Percentiles rank a stretch among this genome's conserved stretches.
Conservation (phyloP, 352 stramenopile genomes). For the Blastocystis sp. region DNA sequence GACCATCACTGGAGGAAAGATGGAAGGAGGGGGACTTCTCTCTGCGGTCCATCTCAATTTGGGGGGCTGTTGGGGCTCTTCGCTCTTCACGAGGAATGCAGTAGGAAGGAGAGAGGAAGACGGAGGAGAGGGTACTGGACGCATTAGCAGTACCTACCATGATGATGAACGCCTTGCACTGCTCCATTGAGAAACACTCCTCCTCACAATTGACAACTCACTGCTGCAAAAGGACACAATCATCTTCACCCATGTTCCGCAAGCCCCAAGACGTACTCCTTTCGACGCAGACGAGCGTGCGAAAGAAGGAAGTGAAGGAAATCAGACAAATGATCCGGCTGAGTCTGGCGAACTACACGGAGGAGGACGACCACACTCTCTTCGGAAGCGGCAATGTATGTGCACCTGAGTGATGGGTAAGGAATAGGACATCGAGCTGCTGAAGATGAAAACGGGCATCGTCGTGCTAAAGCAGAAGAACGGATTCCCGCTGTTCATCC, state of each 20-base stretch:
- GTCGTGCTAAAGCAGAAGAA: constrained; percentile 28
- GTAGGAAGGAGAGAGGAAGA: no score
- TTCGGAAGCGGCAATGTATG: constrained; percentile 28
- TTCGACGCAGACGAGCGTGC: constrained; percentile 17
- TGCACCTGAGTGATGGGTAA: background rate
- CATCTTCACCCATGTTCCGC: constrained; percentile 19
- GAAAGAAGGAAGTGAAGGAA: constrained; percentile 69
- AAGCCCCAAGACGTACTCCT: constrained; percentile 37
- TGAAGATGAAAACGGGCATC: constrained; percentile 18
- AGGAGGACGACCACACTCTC: background rate
- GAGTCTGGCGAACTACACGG: constrained; percentile 33
- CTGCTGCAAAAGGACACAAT: background rate
- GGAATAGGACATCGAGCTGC: constrained; percentile 35
- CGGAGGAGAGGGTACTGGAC: no score
- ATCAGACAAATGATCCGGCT: constrained; percentile 24
- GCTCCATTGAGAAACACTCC: background rate
- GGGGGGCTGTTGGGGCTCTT: no score
- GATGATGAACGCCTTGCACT: background rate
- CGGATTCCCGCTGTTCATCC: constrained; percentile 32
- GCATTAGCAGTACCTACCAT: no score
- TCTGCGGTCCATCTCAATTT: no score
- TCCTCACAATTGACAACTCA: background rate
- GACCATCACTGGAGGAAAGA: no score
- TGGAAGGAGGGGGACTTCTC: no score
- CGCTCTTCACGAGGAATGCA: no score